Evolutionary conservation across 1,139 yeast species (phyloP).

Genomic region (Insectozyma bohioensis): DNA sequence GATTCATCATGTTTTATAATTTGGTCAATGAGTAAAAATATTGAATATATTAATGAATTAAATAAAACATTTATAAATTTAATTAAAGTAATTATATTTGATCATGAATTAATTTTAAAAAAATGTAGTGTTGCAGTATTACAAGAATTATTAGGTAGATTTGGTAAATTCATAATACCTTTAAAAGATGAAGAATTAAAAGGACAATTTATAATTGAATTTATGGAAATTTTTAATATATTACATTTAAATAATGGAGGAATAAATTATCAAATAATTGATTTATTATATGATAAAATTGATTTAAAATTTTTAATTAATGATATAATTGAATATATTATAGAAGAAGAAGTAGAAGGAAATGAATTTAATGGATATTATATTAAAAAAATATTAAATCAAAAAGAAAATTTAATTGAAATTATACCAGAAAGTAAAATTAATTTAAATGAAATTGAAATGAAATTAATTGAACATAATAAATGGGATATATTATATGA

Average conservation of each 20-base stretch:
- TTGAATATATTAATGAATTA: conserved; percentile 16
- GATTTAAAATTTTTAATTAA: conserved; percentile 12
- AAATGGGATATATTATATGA: conserved; percentile 12
- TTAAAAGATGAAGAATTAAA: conserved; percentile 17
- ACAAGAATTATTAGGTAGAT: conserved; percentile 83
- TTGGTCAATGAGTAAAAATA: conserved; percentile 40
- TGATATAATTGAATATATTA: conserved; percentile 8
- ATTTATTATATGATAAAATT: conserved; percentile 10
- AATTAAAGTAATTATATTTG: conserved; percentile 60
- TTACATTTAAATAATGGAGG: conserved; percentile 7
- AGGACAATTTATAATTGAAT: conserved; percentile 43
- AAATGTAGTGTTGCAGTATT: conserved; percentile 85
- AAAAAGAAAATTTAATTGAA: conserved; percentile 4
- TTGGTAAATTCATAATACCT: conserved; percentile 36
- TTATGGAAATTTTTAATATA: conserved; percentile 53
- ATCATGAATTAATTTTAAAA: conserved; percentile 69
- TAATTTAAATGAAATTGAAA: conserved; percentile 67
- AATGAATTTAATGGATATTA: conserved; percentile 7
- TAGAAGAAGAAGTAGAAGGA: conserved; percentile 6
- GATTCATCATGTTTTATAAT: conserved; percentile 81
- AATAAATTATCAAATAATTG: conserved; percentile 11
- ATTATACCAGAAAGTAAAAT: conserved; percentile 61
- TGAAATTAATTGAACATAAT: conserved; percentile 5
- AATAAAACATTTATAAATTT: conserved; percentile 40
- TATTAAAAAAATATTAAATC: conserved; percentile 13